Base-by-base conservation (phyloP, 164 flowering plant species). In the Vitis amurensis region DNA sequence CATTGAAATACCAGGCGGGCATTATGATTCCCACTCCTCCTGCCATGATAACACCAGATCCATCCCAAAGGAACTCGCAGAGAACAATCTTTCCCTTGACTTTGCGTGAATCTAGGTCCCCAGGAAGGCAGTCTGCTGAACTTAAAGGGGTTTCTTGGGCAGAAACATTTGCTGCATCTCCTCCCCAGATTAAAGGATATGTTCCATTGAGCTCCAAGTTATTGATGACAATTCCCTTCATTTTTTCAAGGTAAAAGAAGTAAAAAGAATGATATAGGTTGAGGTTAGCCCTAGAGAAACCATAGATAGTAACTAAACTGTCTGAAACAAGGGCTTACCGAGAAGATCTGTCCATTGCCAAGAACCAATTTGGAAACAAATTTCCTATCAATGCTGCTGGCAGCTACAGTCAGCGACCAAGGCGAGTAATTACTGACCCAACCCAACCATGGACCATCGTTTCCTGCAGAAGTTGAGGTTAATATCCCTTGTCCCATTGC, bases 401-500 rank as follows among this genome's bases (percentile, higher is more conserved):
- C 78, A 9, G 71, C 78, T 0, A 75, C 74, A 15, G 75, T 31
- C 9, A 76, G 59, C 17, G 59, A 2, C 79, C 73, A 68, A 3
- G 73, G 67, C 1, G 67, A 48, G 68, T 63, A 9, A 30, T 31
- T 27, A 52, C 63, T 15, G 37, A 9, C 9, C 55, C 63, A 2
- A 1, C 3, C 1, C 2, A 2, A 14, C 27, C 27, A 23, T 23
- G 69, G 69, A 11, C 74, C 80, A 50, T 0, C 2, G 48, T 77
- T 77, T 8, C 80, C 77, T 48, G 72, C 77, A 51, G 80, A 55
- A 19, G 57, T 27, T 14, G 61, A 16, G 10, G 74, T 70, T 2
- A 77, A 30, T 3, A 77, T 67, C 23, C 80, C 74, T 48, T 73
- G 66, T 8, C 6, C 61, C 66, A 67, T 70, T 7, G 80, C 76